Base-by-base conservation (phyloP, 352 stramenopile species). In the Pythium angustatum region DNA sequence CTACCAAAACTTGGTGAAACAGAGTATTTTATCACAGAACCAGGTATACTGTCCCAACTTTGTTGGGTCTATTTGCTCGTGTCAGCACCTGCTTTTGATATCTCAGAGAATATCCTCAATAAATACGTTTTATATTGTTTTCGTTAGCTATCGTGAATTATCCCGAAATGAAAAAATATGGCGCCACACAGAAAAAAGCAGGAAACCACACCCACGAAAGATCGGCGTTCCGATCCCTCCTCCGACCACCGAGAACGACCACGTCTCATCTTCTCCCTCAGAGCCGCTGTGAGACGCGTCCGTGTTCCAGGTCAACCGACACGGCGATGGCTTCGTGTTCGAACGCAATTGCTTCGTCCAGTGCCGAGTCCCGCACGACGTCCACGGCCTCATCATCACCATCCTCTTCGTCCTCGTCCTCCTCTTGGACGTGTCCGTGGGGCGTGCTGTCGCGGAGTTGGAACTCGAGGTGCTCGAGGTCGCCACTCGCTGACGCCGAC, bases 301-400 rank as follows among this genome's bases (percentile, higher is more conserved):
- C 61, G 33, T 44, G 43, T 43, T 68, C 61, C 55, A 68, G 17
- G 47, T 68, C 61, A 10, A 62, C 48, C 24, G 61, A 40, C 41
- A 68, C 61, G 15, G 61, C 52, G 24, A 62, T 58, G 15, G 53
- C 61, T 40, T 68, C 61, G 1, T 54, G 45, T 21, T 68, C 61
- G 48, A 68, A 68, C 27, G 58, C 30, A 9, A 57, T 30, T 14
- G 44, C 52, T 28, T 58, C 52, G 17, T 58, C 47, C 17, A 44
- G 15, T 9, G 30, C 12, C 21, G 44, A 48, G 17, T 62, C 60
- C n/a, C 49, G 40, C 19, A 60, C 43, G 7, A 33, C 22, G 19
- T 41, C 48, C n/a, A 41, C 15, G 12, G 40, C 17, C 12, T 67
- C 59, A 3, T 24, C 38, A 4, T 41, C 49, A 0, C 51, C 60